Percentiles rank a stretch among this genome's conserved stretches.
phyloP scores from a whole-genome alignment of 305 asterid genomes.

The Fraxinus angustifolia region DNA sequence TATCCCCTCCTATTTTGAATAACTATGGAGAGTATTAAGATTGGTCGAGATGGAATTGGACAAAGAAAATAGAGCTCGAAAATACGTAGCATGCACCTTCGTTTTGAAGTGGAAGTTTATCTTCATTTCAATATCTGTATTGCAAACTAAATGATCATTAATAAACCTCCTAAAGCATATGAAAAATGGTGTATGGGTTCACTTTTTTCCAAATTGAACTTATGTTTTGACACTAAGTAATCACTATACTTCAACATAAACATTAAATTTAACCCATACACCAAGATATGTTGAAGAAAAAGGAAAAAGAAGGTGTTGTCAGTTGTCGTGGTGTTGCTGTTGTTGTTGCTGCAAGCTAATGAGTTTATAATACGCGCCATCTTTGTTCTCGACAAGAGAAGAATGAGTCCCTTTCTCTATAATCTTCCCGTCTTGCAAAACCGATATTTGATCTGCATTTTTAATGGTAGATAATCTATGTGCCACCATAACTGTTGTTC shows the following conservation, averaged over 20 bases:
- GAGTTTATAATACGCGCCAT: slow-evolving; percentile 55
- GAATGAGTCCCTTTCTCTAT: slow-evolving; percentile 71
- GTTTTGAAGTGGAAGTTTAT: not conserved
- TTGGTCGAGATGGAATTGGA: not conserved
- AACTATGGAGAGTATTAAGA: not conserved
- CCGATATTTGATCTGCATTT: slow-evolving; percentile 58
- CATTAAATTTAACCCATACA: not conserved
- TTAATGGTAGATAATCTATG: slow-evolving; percentile 61
- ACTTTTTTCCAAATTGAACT: not conserved
- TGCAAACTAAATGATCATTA: not conserved
- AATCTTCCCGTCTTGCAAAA: slow-evolving; percentile 63
- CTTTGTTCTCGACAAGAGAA: slow-evolving; percentile 46
- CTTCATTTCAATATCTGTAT: not conserved
- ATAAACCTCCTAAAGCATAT: not conserved
- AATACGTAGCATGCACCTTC: not conserved
- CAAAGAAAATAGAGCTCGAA: not conserved
- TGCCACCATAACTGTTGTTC: slow-evolving; percentile 66
- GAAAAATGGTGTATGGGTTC: not conserved
- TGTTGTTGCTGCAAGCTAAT: slow-evolving; percentile 54
- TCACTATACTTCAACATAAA: not conserved
- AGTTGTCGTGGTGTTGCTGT: slow-evolving; percentile 32
- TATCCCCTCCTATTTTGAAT: not conserved
- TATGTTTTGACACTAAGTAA: not conserved
- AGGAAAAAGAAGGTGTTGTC: not conserved
- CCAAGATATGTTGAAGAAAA: not conserved